phyloP scores from a whole-genome alignment of 2,329 filamentous ascomycete genomes.

The Paraconiothyrium sp. region DNA sequence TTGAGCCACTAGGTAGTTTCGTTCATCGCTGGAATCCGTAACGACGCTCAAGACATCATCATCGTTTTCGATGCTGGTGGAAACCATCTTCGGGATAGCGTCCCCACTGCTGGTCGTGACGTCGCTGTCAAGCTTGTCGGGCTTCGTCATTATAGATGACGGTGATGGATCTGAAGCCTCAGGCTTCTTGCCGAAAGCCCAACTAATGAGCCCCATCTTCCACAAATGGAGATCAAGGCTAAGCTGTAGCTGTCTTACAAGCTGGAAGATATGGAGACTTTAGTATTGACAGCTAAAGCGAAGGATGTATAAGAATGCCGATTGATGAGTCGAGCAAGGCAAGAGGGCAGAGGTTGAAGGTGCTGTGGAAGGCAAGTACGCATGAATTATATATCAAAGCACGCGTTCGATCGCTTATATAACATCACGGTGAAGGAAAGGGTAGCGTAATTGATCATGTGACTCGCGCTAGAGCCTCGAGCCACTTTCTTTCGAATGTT shows the following conservation, averaged over 20 bases:
- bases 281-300: background rate
- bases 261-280: background rate
- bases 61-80: background rate
- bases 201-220: background rate
- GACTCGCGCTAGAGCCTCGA: background rate
- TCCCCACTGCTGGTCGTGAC: background rate
- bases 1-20: background rate
- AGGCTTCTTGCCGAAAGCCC: background rate
- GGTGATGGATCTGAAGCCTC: background rate
- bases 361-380: background rate
- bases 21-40: background rate
- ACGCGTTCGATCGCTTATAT: background rate
- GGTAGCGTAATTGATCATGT: background rate
- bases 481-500: background rate
- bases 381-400: background rate
- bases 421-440: background rate
- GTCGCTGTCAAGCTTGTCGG: background rate
- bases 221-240: background rate
- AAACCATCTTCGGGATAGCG: background rate
- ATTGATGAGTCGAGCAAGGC: background rate
- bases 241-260: background rate
- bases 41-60: background rate
- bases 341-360: background rate
- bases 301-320: background rate
- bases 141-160: background rate